These are phyloP conservation scores for Strobilomyces dryophilus DNA, from an alignment of 768 basidiomycete species.

Conservation along the genomic window DNA sequence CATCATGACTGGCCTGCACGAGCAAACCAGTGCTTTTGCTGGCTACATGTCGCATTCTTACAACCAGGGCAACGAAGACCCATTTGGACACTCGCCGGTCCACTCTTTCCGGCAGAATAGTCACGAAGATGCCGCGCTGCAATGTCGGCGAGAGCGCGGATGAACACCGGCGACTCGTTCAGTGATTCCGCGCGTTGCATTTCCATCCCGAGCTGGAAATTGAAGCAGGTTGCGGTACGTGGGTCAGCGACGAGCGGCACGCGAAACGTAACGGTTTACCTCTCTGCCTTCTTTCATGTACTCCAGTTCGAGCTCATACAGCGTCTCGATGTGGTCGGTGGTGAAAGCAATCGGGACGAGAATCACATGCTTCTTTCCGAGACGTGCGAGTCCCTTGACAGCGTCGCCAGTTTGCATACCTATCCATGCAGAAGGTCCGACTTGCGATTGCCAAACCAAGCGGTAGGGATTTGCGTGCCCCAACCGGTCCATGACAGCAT, in stretches of 20 bases:
- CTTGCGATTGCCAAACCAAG: constrained; percentile 96
- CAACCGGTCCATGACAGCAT: constrained; percentile 88
- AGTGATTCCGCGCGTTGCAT: constrained; percentile 85
- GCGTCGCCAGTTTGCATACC: constrained; percentile 94
- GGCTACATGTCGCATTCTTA: constrained; percentile 79
- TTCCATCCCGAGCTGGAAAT: constrained; percentile 81
- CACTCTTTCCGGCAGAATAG: constrained; percentile 48
- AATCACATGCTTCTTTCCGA: constrained; percentile 73
- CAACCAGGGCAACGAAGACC: constrained; percentile 91
- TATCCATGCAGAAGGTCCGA: constrained; percentile 97
- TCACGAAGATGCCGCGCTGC: constrained; percentile 73
- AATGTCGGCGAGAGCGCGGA: constrained; percentile 92
- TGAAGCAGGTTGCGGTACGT: constrained; percentile 7
- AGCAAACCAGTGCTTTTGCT: constrained; percentile 88
- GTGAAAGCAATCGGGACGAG: constrained; percentile 98
- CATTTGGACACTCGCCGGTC: constrained; percentile 75
- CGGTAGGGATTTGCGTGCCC: constrained; percentile 82
- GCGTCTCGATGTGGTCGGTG: constrained; percentile 97
- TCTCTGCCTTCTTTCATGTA: constrained; percentile 88
- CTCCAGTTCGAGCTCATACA: constrained; percentile 95
- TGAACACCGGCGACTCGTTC: constrained; percentile 95
- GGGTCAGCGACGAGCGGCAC: not conserved
- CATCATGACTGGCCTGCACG: constrained; percentile 56
- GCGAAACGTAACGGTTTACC: constrained; percentile 41
- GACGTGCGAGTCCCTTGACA: constrained; percentile 77